Evolutionary conservation across 208 protist genomes (phyloP).

Genomic region (Naegleria fowleri): DNA sequence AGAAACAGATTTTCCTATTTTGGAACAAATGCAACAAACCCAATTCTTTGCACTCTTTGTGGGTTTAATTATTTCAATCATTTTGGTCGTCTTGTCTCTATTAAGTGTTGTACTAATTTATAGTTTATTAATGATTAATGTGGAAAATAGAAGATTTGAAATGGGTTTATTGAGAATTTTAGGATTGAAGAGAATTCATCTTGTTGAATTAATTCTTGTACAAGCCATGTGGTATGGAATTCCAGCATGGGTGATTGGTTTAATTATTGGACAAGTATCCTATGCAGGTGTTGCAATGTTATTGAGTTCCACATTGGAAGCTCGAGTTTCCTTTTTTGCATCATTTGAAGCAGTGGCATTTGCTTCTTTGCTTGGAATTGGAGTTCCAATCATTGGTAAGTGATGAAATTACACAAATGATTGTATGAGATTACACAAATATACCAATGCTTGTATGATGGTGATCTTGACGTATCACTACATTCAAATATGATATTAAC

Average conservation of each 20-base stretch:
- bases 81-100: conserved; percentile 64
- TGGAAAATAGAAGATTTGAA: conserved; percentile 84
- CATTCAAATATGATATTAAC: too few species aligned
- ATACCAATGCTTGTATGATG: too few species aligned
- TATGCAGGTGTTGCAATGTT: background rate
- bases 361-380: background rate
- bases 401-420: too few species aligned
- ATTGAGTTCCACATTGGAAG: background rate
- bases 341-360: background rate
- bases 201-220: background rate
- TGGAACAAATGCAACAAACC: conserved; percentile 54
- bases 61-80: conserved; percentile 75
- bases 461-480: too few species aligned
- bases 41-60: conserved; percentile 75
- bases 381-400: background rate
- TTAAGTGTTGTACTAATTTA: conserved; percentile 82
- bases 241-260: conserved; percentile 6
- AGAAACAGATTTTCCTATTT: conserved; percentile 32
- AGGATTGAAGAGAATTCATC: background rate
- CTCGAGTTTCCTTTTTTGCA: background rate
- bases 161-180: conserved; percentile 80
- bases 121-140: conserved; percentile 76
- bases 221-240: conserved; percentile 13
- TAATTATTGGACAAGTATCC: background rate
- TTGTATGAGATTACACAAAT: too few species aligned